Evolutionary conservation across 805 yeast species (phyloP).

Genomic region (Millerozyma miso): DNA sequence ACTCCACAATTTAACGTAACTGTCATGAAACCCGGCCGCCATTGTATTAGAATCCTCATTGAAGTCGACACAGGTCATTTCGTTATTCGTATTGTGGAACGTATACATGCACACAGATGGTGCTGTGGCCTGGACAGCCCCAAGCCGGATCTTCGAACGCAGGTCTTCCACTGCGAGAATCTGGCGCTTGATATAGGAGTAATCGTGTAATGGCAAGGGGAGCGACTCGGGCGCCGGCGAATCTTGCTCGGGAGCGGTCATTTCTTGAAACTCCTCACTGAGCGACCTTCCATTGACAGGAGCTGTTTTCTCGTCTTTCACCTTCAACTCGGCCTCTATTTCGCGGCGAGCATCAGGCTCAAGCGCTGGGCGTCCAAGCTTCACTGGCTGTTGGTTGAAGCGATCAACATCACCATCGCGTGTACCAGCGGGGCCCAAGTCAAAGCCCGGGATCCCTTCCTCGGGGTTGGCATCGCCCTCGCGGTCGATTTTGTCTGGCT

Average conservation of each 20-base stretch:
- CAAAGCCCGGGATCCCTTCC: constrained; percentile 50
- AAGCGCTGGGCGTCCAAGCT: constrained; percentile 78
- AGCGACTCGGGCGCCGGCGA: constrained; percentile 71
- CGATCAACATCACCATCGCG: constrained; percentile 48
- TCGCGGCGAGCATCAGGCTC: constrained; percentile 84
- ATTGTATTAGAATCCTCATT: constrained; percentile 81
- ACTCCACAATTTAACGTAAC: constrained; percentile 87
- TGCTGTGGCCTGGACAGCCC: constrained; percentile 64
- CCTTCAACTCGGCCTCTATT: constrained; percentile 75
- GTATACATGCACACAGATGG: constrained; percentile 98
- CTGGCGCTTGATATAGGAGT: constrained; percentile 74
- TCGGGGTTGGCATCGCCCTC: constrained; percentile 47
- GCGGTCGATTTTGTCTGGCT: constrained; percentile 37
- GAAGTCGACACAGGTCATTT: constrained; percentile 80
- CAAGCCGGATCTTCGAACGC: constrained; percentile 63
- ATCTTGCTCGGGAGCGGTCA: constrained; percentile 51
- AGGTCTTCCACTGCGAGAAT: constrained; percentile 78
- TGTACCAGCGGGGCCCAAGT: constrained; percentile 13
- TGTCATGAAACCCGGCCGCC: constrained; percentile 94
- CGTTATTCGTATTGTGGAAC: constrained; percentile 90
- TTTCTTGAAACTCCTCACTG: constrained; percentile 36
- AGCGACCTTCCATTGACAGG: constrained; percentile 34
- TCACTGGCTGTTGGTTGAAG: constrained; percentile 69
- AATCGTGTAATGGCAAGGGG: constrained; percentile 83
- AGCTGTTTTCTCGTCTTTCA: constrained; percentile 57